A percentile compares a stretch with the other conserved stretches of the same genome.
These are phyloP conservation scores for Byssochlamys sp. DNA, from an alignment of 2,329 filamentous ascomycete species.

Conservation along the genomic window DNA sequence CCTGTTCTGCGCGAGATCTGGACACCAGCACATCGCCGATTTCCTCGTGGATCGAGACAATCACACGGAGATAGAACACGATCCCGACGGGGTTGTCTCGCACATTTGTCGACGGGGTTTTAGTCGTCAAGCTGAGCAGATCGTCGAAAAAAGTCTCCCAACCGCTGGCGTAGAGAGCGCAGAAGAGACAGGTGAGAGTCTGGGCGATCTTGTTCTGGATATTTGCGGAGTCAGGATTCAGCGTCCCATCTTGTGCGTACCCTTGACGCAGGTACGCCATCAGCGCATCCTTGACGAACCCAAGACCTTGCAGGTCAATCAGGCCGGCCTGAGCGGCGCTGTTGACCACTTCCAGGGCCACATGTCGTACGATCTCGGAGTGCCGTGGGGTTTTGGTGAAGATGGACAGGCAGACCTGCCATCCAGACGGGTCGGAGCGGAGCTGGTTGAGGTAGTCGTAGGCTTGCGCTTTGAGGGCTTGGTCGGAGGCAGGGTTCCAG, in stretches of 20 bases:
- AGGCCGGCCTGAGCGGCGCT: constrained; percentile 73
- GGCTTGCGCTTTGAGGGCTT: constrained; percentile 67
- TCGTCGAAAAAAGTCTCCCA: constrained; percentile 91
- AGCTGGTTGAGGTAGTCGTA: constrained; percentile 56
- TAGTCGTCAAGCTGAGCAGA: constrained; percentile 64
- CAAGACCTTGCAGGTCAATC: constrained; percentile 62
- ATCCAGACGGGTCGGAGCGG: constrained; percentile 70
- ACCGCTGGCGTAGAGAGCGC: constrained; percentile 69
- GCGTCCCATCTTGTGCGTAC: constrained; percentile 52
- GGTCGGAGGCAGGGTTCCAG: constrained; percentile 69
- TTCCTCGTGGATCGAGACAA: constrained; percentile 88
- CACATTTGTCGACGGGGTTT: constrained; percentile 45
- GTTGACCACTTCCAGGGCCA: constrained; percentile 86
- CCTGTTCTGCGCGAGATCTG: constrained; percentile 66
- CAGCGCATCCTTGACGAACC: constrained; percentile 69
- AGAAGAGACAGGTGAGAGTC: constrained; percentile 88
- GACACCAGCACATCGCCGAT: constrained; percentile 86
- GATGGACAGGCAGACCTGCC: constrained; percentile 78
- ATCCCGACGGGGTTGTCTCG: constrained; percentile 67
- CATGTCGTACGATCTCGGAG: constrained; percentile 76
- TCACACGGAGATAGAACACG: constrained; percentile 76
- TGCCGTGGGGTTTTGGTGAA: constrained; percentile 69
- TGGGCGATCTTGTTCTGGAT: constrained; percentile 97
- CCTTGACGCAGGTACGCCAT: constrained; percentile 69
- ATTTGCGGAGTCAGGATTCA: constrained; percentile 56